These are phyloP conservation scores for Podosphaera fusca DNA, from an alignment of 2,329 filamentous ascomycete genomes.

Conservation along the genomic window DNA sequence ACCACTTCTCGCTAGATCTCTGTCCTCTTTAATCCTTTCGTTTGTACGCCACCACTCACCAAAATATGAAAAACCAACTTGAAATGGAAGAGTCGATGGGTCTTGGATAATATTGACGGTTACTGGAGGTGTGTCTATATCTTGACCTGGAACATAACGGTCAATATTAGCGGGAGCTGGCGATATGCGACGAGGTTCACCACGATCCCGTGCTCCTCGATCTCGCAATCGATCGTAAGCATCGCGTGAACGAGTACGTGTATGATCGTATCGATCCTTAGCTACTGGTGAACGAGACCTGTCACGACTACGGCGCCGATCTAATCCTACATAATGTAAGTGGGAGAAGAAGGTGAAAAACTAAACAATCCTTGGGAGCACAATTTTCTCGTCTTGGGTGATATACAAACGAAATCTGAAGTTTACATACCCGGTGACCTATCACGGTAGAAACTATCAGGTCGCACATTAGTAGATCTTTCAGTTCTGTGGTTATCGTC, in stretches of 20 bases:
- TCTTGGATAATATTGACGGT: conserved; percentile 46
- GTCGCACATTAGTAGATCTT: conserved; percentile 20
- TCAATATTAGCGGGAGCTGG: conserved; percentile 49
- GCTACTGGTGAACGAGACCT: conserved; percentile 46
- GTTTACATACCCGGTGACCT: conserved; percentile 44
- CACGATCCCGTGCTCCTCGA: conserved; percentile 14
- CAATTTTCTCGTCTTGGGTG: no score
- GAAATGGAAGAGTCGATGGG: conserved; percentile 49
- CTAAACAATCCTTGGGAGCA: background rate
- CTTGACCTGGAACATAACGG: conserved; percentile 60
- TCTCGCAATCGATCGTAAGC: conserved; percentile 29
- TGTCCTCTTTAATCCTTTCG: conserved; percentile 62
- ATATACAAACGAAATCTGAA: conserved; percentile 1
- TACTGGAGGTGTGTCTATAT: conserved; percentile 25
- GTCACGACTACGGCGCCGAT: conserved; percentile 31
- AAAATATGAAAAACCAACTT: conserved; percentile 70
- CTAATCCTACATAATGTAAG: conserved; percentile 23
- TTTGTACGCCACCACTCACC: conserved; percentile 72
- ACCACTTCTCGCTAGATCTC: conserved; percentile 46
- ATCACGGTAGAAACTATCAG: conserved; percentile 39
- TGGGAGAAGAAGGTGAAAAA: background rate
- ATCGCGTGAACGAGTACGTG: conserved; percentile 34
- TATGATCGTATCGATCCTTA: conserved; percentile 58
- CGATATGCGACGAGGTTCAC: conserved; percentile 37
- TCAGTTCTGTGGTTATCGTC: conserved; percentile 14